Conservation (phyloP, 2,329 filamentous ascomycete species). For the Fusarium drepaniforme region DNA sequence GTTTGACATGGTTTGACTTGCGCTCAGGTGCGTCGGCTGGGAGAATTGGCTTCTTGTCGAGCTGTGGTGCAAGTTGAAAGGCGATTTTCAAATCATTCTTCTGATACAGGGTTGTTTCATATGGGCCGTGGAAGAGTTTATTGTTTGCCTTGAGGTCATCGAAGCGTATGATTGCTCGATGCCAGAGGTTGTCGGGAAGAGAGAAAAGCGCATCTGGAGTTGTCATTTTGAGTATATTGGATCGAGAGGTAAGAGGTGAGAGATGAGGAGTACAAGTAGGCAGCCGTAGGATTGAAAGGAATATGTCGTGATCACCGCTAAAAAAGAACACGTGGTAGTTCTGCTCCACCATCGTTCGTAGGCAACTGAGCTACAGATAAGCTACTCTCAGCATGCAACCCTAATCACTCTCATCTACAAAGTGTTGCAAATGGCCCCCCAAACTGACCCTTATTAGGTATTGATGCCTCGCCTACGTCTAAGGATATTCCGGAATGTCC, state of each 20-base stretch:
- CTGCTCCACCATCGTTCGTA: background rate
- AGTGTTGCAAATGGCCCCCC: background rate
- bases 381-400: background rate
- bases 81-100: background rate
- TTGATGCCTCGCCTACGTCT: background rate
- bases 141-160: background rate
- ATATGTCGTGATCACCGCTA: background rate
- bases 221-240: background rate
- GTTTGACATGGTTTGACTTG: background rate
- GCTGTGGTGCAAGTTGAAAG: background rate
- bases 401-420: background rate
- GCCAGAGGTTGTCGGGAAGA: background rate
- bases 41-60: background rate
- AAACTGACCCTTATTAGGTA: background rate
- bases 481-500: background rate
- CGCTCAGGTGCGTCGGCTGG: background rate
- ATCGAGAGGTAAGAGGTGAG: background rate
- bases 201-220: background rate
- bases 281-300: background rate
- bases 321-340: background rate
- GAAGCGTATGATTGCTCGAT: background rate
- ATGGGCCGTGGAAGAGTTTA: background rate
- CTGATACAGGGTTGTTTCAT: background rate
- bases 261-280: background rate
- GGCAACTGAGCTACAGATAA: background rate